Base-by-base conservation (phyloP, 306 rosid species). In the Rosa multiflora region DNA sequence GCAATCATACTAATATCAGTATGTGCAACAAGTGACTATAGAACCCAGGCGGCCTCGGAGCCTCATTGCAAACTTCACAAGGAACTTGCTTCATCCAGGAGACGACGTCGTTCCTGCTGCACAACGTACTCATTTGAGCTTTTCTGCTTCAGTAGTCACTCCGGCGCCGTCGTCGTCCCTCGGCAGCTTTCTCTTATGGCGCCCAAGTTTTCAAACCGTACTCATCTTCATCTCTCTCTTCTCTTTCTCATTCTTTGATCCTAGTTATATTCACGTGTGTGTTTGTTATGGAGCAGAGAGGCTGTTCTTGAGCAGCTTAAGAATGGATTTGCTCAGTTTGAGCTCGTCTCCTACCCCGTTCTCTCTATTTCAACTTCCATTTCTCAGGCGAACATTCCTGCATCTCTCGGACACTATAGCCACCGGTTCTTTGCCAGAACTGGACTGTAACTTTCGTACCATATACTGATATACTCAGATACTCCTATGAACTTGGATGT, bases 351-450 rank as follows among this genome's bases (percentile, higher is more conserved):
- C 77, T 86, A 84, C 10, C 95, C 93, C 0, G 86, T 84, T 72
- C 82, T 72, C 71, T 91, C 97, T 11, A 84, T 92, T 46, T 74
- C 90, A 81, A 23, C 85, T 78, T 29, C 84, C 46, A 83, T 12
- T 76, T 73, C 71, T 12, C 87, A 37, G 46, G 10, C 79, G 47
- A 75, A 59, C 85, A 1, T 32, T 32, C 37, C 37, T 3, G 37
- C 37, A 32, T 32, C 37, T 32, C 37, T 32, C 26, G 82, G 80
- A 71, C 83, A 75, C 81, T 37, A 72, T 20, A 76, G 87, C 78
- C 70, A 78, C 61, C 82, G 78, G 21, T 88, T 94, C 77, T 94
- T 94, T 75, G 97, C 98, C 58, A 90, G 90, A 86, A 87, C 91
- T 72, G 87, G 88, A 49, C 76, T 76, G 98, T 94, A 32, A 71